Conservation (phyloP, 495 filamentous ascomycete genomes). For the Neurospora sp. region DNA sequence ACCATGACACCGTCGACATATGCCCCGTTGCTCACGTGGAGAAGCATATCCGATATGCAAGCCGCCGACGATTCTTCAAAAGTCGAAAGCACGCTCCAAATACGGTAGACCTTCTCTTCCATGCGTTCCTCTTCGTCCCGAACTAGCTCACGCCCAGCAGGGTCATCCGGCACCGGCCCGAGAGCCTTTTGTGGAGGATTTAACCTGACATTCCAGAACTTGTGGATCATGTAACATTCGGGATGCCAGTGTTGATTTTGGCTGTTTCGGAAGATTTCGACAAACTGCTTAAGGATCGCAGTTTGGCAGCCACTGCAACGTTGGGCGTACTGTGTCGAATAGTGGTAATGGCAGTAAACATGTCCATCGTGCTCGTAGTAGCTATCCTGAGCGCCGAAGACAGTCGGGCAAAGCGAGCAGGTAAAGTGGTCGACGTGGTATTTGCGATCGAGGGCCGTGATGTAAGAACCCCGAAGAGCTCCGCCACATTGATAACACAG, state of each 20-base stretch:
- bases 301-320: constrained; percentile 94
- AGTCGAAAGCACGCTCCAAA: constrained; percentile 94
- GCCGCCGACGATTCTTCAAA: constrained; percentile 97
- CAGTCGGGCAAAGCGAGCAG: constrained; percentile 91
- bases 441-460: constrained; percentile 93
- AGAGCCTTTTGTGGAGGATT: constrained; percentile 34
- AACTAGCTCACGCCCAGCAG: constrained; percentile 64
- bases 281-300: constrained; percentile 98
- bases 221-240: constrained; percentile 99
- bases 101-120: constrained; percentile 95
- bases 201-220: constrained; percentile 98
- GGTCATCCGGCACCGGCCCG: constrained; percentile 53
- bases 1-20: constrained; percentile 92
- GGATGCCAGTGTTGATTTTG: constrained; percentile 99
- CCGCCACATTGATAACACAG: constrained; percentile 88
- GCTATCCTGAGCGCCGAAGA: constrained; percentile 95
- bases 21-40: constrained; percentile 96
- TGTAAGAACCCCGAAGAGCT: constrained; percentile 93
- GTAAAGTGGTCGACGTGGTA: constrained; percentile 99
- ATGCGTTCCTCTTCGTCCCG: constrained; percentile 83
- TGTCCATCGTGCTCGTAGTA: constrained; percentile 97
- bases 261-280: constrained; percentile 95
- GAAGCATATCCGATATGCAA: constrained; percentile 98
- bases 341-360: constrained; percentile 98
- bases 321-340: constrained; percentile 95